Base-by-base conservation (phyloP, 1,284 basidiomycete genomes). In the Rhodotorula glutinis region DNA sequence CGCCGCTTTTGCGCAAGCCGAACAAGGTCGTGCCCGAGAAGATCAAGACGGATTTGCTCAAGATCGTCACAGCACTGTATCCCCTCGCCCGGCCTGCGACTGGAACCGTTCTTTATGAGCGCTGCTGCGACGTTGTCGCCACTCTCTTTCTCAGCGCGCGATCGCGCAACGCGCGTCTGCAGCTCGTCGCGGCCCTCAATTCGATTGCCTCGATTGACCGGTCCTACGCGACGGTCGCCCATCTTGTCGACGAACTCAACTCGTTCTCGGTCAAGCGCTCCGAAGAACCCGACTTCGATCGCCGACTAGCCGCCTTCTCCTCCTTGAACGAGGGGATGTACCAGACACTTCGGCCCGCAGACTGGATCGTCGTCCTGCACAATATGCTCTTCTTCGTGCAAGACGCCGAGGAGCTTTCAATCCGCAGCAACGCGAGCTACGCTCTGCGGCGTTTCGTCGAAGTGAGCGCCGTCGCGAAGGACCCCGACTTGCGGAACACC, bases 251-350 rank as follows among this genome's bases (percentile, higher is more conserved):
- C 17, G 85, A 85, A 1, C 83, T 98, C 67, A 98, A 98, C 75
- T 87, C 94, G 0, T 98, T 88, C 78, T 94, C 92, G 1, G 79
- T 79, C 2, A 88, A 85, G 73, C 85, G 92, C 21, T 79, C 95
- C 47, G 92, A 96, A 61, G 93, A 98, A 77, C 90, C 92, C 2
- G 92, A 98, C 78, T 97, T 97, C 75, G 91, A 97, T 70, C 84
- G 85, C 54, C 88, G 95, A 4, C 82, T 98, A 21, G 78, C 80
- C 2, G 93, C 91, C 0, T 97, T 92, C 78, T 83, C 85, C 5
- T 78, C 76, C 16, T 80, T 99, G 60, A 95, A 92, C 78, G 88
- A 89, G 60, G 79, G 79, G 0, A 69, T 83, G 9, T 84, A 87
- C 76, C 66, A 75, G 57, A 77, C 81, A 0, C 76, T 92, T 4